Evolutionary conservation across 352 stramenopile genomes (phyloP).

Genomic region (Phytophthora lateralis): DNA sequence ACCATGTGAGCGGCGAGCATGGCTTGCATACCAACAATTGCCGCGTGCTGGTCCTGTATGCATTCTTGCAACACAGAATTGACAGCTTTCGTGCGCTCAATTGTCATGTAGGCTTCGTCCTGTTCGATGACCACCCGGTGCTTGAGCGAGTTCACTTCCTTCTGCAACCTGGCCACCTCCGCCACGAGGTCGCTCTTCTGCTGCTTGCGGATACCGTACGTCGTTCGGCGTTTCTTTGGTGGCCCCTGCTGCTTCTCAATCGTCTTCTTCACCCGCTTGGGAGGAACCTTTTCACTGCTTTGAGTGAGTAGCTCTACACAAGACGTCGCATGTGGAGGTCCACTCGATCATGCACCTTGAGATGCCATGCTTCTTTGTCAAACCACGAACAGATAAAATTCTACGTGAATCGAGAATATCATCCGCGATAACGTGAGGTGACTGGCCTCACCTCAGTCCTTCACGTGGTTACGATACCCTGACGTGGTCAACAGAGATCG

Average conservation of each 20-base stretch:
- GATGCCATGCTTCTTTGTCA: slow-evolving; percentile 2
- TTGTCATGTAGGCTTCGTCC: slow-evolving; percentile 19
- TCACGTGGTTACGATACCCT: neutral
- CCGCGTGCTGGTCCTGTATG: slow-evolving; percentile 27
- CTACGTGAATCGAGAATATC: too few species aligned
- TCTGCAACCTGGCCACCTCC: slow-evolving; percentile 28
- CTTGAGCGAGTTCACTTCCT: slow-evolving; percentile 38
- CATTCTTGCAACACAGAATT: slow-evolving; percentile 31
- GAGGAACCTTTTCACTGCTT: slow-evolving; percentile 1
- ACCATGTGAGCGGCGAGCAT: slow-evolving; percentile 19
- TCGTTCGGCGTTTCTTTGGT: slow-evolving; percentile 32
- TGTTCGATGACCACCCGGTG: slow-evolving; percentile 27
- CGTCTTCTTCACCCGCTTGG: neutral
- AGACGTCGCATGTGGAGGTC: slow-evolving; percentile 1
- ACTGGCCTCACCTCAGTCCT: too few species aligned
- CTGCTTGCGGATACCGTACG: slow-evolving; percentile 43
- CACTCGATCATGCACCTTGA: neutral
- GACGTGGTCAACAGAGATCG: slow-evolving; percentile 13
- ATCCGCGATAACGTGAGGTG: too few species aligned
- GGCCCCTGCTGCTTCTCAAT: neutral
- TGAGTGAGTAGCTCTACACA: slow-evolving; percentile 9
- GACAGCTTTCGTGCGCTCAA: slow-evolving; percentile 7
- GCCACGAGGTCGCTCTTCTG: slow-evolving; percentile 33
- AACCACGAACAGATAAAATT: too few species aligned
- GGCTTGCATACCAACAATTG: slow-evolving; percentile 27